phyloP scores from a whole-genome alignment of 306 rosid genomes.

The Phaseolus lunatus region DNA sequence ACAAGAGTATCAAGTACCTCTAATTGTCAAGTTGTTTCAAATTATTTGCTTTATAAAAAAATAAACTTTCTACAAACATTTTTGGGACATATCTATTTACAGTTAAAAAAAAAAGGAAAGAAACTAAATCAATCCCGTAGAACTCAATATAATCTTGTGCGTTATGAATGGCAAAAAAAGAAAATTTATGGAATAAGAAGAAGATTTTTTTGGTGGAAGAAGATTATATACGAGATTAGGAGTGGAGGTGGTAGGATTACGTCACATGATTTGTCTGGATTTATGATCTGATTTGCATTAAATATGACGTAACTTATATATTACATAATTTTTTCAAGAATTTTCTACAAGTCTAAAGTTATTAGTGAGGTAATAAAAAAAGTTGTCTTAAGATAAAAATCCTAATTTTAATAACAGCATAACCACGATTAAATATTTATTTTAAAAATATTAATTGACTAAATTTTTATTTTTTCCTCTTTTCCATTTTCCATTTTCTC shows the following conservation, averaged over 20 bases:
- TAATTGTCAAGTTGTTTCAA: background rate
- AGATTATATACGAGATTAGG: background rate
- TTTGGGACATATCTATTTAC: background rate
- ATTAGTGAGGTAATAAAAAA: background rate
- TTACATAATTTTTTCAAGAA: background rate
- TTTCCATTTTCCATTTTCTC: too few species aligned
- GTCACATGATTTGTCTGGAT: slow-evolving; percentile 6
- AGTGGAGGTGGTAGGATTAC: background rate
- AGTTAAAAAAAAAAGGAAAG: background rate
- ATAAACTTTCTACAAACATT: background rate
- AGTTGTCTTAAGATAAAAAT: too few species aligned
- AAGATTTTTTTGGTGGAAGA: background rate
- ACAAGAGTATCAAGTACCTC: background rate
- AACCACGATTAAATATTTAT: too few species aligned
- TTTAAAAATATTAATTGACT: too few species aligned
- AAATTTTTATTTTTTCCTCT: too few species aligned
- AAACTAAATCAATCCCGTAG: background rate
- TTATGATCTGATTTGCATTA: background rate
- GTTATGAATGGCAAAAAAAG: background rate
- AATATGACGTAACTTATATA: background rate
- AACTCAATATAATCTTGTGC: too few species aligned
- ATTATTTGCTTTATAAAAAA: background rate
- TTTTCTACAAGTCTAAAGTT: background rate
- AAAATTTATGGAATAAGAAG: background rate
- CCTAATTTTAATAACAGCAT: too few species aligned